Conservation (phyloP, 1,284 basidiomycete species). For the Irpex sp. region DNA sequence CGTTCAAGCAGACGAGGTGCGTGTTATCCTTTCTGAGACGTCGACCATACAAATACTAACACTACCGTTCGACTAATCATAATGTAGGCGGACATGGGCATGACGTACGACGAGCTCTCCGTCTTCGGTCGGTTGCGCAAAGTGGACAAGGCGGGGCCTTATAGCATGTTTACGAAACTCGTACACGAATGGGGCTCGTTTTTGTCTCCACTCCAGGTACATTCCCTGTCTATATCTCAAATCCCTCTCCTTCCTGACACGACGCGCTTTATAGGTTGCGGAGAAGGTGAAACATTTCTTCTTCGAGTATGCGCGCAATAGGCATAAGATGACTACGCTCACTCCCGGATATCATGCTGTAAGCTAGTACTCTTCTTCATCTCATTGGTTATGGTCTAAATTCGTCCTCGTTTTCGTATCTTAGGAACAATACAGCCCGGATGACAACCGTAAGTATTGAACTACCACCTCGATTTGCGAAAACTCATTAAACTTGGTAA, state of each 20-base stretch:
- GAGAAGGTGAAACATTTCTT: constrained; percentile 98
- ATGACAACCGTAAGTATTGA: constrained; percentile 80
- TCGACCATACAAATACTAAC: background rate
- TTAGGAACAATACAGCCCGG: constrained; percentile 92
- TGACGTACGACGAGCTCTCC: constrained; percentile 98
- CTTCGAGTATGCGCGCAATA: constrained; percentile 94
- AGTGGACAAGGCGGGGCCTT: constrained; percentile 96
- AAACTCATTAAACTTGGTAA: background rate
- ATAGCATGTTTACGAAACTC: constrained; percentile 94
- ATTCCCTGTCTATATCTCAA: constrained; percentile 8
- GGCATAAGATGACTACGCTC: constrained; percentile 99
- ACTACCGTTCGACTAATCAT: background rate
- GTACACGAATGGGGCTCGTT: constrained; percentile 87
- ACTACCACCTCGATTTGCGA: background rate
- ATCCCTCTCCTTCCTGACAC: background rate
- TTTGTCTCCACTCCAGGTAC: constrained; percentile 77
- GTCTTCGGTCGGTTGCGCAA: constrained; percentile 93
- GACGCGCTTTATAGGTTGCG: constrained; percentile 63
- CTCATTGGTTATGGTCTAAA: too few relatives aligned
- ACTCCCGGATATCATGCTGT: constrained; percentile 97
- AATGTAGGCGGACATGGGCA: constrained; percentile 89
- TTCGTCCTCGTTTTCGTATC: too few relatives aligned
- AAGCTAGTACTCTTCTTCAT: constrained; percentile 24
- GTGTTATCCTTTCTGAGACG: background rate
- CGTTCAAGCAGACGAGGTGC: constrained; percentile 92